Evolutionary conservation across 192 early-diverging fungal species (phyloP).

Genomic region (Linnemannia schmuckeri): DNA sequence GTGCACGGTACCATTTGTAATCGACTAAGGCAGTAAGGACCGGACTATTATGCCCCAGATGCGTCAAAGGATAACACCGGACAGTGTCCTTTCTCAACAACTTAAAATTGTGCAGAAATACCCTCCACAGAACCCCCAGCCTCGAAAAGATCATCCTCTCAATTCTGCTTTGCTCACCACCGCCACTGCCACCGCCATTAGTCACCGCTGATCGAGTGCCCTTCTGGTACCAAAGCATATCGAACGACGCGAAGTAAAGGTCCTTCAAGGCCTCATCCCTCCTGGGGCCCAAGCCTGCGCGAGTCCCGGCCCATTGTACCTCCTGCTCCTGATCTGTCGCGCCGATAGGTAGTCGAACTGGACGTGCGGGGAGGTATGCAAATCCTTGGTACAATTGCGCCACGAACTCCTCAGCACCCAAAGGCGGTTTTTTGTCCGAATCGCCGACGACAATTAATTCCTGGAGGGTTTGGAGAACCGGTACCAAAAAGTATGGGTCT

Average conservation of each 20-base stretch:
- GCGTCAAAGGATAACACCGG: not conserved
- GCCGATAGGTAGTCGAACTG: not conserved
- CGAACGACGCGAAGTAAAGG: conserved; percentile 3
- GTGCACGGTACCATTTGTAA: conserved; percentile 36
- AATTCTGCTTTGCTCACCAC: not conserved
- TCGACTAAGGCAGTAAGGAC: conserved; percentile 7
- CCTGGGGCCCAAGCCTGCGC: not conserved
- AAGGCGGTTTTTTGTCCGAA: not conserved
- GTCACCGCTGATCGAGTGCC: not conserved
- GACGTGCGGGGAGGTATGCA: not conserved
- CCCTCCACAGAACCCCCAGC: not conserved
- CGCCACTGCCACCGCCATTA: not conserved
- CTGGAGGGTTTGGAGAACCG: not conserved
- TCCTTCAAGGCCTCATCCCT: not conserved
- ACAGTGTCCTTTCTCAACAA: not conserved
- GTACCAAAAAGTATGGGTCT: not conserved
- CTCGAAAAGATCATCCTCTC: not conserved
- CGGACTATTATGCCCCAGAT: not conserved
- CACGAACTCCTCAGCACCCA: not conserved
- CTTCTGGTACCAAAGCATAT: not conserved
- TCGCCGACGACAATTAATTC: not conserved
- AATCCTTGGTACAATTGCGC: not conserved
- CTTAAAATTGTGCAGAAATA: not conserved
- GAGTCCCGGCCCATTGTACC: not conserved
- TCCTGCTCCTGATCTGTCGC: not conserved